phyloP scores from a whole-genome alignment of 208 protist species.

The Trypanosoma caninum region DNA sequence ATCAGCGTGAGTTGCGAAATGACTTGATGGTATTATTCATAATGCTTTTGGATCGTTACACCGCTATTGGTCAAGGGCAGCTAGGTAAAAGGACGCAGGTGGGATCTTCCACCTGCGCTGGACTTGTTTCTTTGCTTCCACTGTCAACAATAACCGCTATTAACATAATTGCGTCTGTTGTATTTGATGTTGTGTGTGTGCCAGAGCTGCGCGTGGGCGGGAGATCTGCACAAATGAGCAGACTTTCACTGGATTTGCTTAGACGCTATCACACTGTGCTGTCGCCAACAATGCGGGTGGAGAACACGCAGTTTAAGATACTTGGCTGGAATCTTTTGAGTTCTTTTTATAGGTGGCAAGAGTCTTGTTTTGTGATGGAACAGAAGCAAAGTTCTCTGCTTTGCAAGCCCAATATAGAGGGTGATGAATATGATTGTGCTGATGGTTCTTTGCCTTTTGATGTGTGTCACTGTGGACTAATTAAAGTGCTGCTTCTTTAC shows the following conservation, averaged over 20 bases:
- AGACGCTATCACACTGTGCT: constrained; percentile 53
- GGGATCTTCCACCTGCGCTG: not conserved
- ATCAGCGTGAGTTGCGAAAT: constrained; percentile 65
- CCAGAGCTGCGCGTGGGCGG: constrained; percentile 41
- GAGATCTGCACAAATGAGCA: constrained; percentile 2
- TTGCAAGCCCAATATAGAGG: not conserved
- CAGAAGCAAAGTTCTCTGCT: too few relatives aligned
- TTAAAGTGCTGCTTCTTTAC: constrained; percentile 70
- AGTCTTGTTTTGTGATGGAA: constrained; percentile 26
- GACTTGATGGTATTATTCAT: constrained; percentile 49
- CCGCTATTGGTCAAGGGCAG: constrained; percentile 12
- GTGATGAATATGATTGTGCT: not conserved
- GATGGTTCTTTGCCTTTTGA: constrained; percentile 39
- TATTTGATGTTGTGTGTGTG: constrained; percentile 72
- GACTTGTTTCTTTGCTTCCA: constrained; percentile 15
- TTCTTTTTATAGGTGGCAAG: constrained; percentile 64
- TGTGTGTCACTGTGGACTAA: constrained; percentile 51
- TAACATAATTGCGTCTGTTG: constrained; percentile 44
- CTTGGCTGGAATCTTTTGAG: constrained; percentile 74
- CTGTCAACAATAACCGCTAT: constrained; percentile 47
- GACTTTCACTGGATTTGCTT: constrained; percentile 24
- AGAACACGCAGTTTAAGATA: constrained; percentile 70
- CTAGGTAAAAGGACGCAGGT: not conserved
- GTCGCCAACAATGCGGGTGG: constrained; percentile 45
- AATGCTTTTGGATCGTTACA: constrained; percentile 39